phyloP scores from a whole-genome alignment of 169 alveolate species.

The Toxoplasma gondii region DNA sequence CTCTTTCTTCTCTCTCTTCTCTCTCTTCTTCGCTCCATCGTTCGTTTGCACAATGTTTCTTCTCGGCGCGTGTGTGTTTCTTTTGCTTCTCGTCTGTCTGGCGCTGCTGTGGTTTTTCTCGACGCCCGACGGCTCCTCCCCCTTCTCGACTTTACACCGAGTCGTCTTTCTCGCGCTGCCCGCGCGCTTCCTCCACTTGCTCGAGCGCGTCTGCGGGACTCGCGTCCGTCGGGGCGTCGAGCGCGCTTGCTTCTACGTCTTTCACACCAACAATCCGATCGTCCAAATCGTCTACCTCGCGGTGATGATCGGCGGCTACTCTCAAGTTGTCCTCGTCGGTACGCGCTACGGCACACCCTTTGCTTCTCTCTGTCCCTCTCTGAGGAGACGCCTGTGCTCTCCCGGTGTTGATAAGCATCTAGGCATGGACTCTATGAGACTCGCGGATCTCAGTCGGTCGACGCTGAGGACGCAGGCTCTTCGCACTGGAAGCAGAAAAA shows the following conservation, averaged over 20 bases:
- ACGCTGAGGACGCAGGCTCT: no score
- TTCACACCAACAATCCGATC: conserved; percentile 14
- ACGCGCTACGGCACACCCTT: neutral
- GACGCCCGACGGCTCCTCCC: neutral
- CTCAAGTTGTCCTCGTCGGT: conserved; percentile 28
- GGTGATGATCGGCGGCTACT: conserved; percentile 16
- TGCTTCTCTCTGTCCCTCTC: neutral
- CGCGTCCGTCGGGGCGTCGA: neutral
- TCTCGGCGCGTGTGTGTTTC: neutral
- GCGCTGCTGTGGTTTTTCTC: neutral
- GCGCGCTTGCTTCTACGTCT: neutral
- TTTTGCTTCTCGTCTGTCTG: neutral
- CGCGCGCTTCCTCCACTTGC: neutral
- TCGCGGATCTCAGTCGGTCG: no score
- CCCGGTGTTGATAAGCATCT: no score
- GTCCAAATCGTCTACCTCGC: conserved; percentile 20
- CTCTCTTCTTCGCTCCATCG: neutral
- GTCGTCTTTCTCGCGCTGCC: neutral
- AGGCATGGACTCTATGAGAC: no score
- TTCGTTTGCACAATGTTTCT: neutral
- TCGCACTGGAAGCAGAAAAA: no score
- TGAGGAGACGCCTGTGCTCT: neutral
- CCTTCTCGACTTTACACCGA: neutral
- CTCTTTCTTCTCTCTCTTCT: neutral
- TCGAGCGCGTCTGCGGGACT: neutral